Base-by-base conservation (phyloP, 2,329 filamentous ascomycete species). In the Colletotrichum eremochloae region DNA sequence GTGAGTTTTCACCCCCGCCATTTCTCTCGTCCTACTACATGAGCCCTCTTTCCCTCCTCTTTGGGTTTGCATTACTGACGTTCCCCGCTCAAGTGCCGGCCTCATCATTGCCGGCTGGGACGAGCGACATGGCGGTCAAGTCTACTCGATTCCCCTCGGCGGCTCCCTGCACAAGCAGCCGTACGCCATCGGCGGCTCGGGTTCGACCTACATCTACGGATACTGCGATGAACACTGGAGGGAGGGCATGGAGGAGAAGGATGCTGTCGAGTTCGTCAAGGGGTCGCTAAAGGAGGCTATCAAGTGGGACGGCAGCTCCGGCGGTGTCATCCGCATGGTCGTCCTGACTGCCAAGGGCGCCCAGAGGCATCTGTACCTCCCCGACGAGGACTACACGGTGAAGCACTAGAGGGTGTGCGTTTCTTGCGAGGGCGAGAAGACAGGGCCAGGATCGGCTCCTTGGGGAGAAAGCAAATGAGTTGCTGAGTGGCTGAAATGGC, bases 71-170 rank as follows among this genome's bases (percentile, higher is more conserved):
- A 15, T 31, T 24, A 31, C 64, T 63, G 3, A 36, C 63, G 20
- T 8, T 4, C 6, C 12, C 76, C 6, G 4, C 7, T 46, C 33
- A 40, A 97, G 96, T 78, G 96, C 96, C 62, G 96, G 96, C 63
- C 93, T 99, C 80, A 98, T 99, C 82, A 97, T 99, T 81, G 96
- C 96, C n/a, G 96, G 96, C 75, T 98, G 95, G 89, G 96, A 99
- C 82, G 92, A 94, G 80, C 91, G 94, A 81, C 94, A 98, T 82
- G 96, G 96, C 76, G 96, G 96, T 62, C 95, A 98, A 82, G 96
- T 99, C 75, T 99, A 98, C 87, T 96, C 94, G 79, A 98, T 99
- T 82, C 96, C 96, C 3, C 89, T 98, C 52, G 96, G 96, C 78
- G 96, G 96, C 68, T 98, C 96, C 63, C 90, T 99, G 77, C 96